phyloP scores from a whole-genome alignment of 176 grass and related monocot species.

The Avena sativa region DNA sequence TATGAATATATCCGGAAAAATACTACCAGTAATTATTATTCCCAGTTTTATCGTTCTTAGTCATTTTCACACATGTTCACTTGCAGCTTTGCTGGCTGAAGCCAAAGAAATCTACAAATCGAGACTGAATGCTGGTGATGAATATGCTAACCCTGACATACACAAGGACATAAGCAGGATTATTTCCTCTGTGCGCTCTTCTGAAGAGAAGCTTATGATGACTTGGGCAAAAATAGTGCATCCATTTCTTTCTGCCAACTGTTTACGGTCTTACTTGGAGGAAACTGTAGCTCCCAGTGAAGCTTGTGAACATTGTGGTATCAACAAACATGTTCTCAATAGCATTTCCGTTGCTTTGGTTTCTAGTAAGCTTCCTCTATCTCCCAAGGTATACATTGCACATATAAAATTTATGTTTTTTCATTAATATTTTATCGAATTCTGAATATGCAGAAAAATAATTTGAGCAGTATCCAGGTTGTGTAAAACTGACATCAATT shows the following conservation, averaged over 20 bases:
- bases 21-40: slow-evolving; percentile 10
- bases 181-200: slow-evolving; percentile 30
- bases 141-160: slow-evolving; percentile 37
- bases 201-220: slow-evolving; percentile 42
- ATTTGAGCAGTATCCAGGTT: background rate
- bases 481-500: slow-evolving; percentile 29
- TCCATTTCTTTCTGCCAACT: slow-evolving; percentile 31
- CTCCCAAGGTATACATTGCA: slow-evolving; percentile 43
- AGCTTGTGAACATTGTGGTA: slow-evolving; percentile 47
- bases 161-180: slow-evolving; percentile 50
- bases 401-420: background rate
- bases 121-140: background rate
- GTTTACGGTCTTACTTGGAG: slow-evolving; percentile 2
- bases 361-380: background rate
- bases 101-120: slow-evolving; percentile 44
- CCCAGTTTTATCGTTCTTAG: background rate
- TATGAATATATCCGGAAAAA: background rate
- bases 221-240: slow-evolving; percentile 47
- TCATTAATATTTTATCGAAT: slow-evolving; percentile 10
- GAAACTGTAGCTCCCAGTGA: slow-evolving; percentile 16
- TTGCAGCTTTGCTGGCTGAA: slow-evolving; percentile 55
- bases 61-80: background rate
- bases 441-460: slow-evolving; percentile 19
- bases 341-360: background rate
- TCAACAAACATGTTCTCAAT: slow-evolving; percentile 28